Percentiles rank a stretch among this genome's conserved stretches.
Evolutionary conservation across 352 stramenopile genomes (phyloP).

Genomic region (Phytophthora podocarpi): DNA sequence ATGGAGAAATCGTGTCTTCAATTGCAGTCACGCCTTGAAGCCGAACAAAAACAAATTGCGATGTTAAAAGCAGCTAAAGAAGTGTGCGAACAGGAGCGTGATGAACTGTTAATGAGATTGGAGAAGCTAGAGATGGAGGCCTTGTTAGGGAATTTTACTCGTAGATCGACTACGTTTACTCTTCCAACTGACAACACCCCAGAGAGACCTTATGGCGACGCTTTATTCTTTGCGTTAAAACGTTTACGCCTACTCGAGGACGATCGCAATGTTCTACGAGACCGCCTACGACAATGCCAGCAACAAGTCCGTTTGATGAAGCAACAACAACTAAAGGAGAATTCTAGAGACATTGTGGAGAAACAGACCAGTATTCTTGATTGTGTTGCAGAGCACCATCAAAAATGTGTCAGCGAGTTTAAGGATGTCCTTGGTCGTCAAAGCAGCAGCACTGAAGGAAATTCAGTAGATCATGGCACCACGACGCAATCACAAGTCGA

Average conservation of each 20-base stretch:
- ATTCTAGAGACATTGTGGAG: neutral
- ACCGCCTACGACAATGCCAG: constrained; percentile 17
- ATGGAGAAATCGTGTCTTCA: constrained; percentile 31
- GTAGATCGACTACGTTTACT: neutral
- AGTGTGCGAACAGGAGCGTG: constrained; percentile 27
- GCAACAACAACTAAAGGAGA: neutral
- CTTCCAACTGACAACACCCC: neutral
- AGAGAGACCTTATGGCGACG: neutral
- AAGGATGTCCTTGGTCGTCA: constrained; percentile 12
- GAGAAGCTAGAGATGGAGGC: constrained; percentile 31
- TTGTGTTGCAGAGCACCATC: constrained; percentile 21
- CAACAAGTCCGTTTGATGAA: constrained; percentile 18
- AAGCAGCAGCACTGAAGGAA: neutral
- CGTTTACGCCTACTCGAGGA: constrained; percentile 26
- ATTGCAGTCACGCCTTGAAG: constrained; percentile 27
- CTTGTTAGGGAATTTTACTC: constrained; percentile 4
- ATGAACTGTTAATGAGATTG: constrained; percentile 28
- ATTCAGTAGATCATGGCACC: neutral
- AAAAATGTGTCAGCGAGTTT: constrained; percentile 21
- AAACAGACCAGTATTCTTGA: constrained; percentile 3
- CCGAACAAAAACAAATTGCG: constrained; percentile 13
- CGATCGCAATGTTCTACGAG: constrained; percentile 11
- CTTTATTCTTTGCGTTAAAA: constrained; percentile 10
- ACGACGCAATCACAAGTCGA: neutral
- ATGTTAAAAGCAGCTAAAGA: constrained; percentile 23